Percentiles rank a stretch among this genome's conserved stretches.
These are phyloP conservation scores for Trematosphaeria pertusa DNA, from an alignment of 2,329 filamentous ascomycete species.

Conservation along the genomic window DNA sequence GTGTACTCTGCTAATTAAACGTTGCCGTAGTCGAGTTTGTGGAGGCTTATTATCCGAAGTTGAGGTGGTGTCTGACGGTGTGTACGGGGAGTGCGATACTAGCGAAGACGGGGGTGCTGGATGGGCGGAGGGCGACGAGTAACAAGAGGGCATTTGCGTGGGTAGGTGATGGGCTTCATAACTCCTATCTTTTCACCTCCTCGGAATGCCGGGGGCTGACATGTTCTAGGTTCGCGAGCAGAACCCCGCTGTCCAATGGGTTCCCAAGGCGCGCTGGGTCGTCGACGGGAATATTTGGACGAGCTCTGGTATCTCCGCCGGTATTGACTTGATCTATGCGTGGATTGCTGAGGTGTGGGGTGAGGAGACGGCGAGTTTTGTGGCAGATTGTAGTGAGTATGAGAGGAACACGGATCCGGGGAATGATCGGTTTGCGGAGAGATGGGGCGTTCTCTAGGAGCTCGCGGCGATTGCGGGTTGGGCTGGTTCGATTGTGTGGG, in stretches of 20 bases:
- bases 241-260: conserved; percentile 65
- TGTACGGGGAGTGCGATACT: conserved; percentile 70
- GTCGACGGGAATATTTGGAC: conserved; percentile 72
- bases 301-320: conserved; percentile 68
- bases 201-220: conserved; percentile 2
- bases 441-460: conserved; percentile 38
- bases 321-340: conserved; percentile 67
- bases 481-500: too few relatives aligned
- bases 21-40: conserved; percentile 62
- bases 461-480: too few relatives aligned
- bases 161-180: conserved; percentile 21
- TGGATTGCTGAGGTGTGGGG: conserved; percentile 64
- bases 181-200: too few relatives aligned
- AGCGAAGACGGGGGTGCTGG: conserved; percentile 65
- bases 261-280: conserved; percentile 68
- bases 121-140: conserved; percentile 68
- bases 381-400: conserved; percentile 66
- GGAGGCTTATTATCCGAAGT: conserved; percentile 51
- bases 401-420: conserved; percentile 58
- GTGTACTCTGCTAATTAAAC: too few relatives aligned
- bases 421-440: conserved; percentile 63
- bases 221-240: conserved; percentile 49
- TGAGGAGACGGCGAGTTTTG: conserved; percentile 54
- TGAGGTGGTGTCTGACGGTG: conserved; percentile 67
- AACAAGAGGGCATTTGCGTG: conserved; percentile 67